A percentile compares a stretch with the other conserved stretches of the same genome.
phyloP scores from a whole-genome alignment of 768 basidiomycete species.

The Epithele typhae region DNA sequence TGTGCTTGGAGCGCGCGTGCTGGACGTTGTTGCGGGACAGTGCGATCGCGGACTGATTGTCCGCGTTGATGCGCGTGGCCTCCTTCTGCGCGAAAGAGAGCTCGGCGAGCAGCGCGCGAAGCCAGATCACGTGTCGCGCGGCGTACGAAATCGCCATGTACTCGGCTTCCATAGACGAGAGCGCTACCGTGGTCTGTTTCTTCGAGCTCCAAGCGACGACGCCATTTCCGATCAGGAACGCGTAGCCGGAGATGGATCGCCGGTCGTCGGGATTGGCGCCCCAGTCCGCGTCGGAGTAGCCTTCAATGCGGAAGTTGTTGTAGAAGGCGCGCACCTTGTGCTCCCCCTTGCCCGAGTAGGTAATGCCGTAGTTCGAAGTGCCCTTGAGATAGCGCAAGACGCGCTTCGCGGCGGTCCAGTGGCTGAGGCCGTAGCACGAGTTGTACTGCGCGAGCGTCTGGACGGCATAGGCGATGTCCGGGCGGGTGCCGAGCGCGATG shows the following conservation, averaged over 20 bases:
- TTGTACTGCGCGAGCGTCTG: constrained; percentile 27
- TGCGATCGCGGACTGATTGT: constrained; percentile 9
- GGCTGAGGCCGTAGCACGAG: constrained; percentile 22
- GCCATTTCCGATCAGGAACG: constrained; percentile 27
- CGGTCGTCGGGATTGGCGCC: constrained; percentile 24
- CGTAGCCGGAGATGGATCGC: constrained; percentile 32
- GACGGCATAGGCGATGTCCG: constrained; percentile 29
- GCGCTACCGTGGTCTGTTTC: constrained; percentile 22
- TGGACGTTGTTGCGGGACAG: constrained; percentile 3
- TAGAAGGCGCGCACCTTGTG: not conserved
- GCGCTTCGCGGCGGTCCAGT: constrained; percentile 30
- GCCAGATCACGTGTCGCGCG: constrained; percentile 20
- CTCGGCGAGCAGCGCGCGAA: constrained; percentile 11
- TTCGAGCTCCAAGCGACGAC: constrained; percentile 27
- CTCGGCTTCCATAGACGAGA: constrained; percentile 35
- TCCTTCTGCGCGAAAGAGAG: constrained; percentile 1
- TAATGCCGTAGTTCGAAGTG: constrained; percentile 19
- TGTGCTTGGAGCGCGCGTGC: constrained; percentile 24
- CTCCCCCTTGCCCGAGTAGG: constrained; percentile 8
- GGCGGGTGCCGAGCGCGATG: no score
- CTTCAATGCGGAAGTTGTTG: constrained; percentile 9
- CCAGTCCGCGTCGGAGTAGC: constrained; percentile 31
- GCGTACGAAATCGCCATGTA: constrained; percentile 31
- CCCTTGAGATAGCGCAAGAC: constrained; percentile 31
- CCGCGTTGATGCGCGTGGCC: constrained; percentile 5